Percentiles rank a stretch among this genome's conserved stretches.
phyloP scores from a whole-genome alignment of 2,329 filamentous ascomycete species.

The Thielaviopsis populi region DNA sequence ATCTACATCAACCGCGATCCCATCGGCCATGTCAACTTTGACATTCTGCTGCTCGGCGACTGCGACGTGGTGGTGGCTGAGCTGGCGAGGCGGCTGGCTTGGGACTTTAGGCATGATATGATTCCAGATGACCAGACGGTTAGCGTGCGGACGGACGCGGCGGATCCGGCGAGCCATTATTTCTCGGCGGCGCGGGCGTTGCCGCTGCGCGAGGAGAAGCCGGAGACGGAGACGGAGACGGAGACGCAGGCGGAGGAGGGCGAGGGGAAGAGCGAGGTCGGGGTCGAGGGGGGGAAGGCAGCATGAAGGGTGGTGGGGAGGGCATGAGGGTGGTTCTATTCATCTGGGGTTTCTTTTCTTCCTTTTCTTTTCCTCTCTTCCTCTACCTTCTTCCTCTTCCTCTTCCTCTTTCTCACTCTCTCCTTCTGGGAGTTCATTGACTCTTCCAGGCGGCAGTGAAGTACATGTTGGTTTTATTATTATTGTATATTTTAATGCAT shows the following conservation, averaged over 20 bases:
- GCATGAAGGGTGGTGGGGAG: not conserved
- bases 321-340: not conserved
- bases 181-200: conserved; percentile 24
- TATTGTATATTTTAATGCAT: not conserved
- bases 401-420: not conserved
- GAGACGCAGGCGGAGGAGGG: no score
- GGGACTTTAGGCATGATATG: conserved; percentile 73
- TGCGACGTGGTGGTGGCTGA: conserved; percentile 84
- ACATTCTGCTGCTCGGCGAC: conserved; percentile 90
- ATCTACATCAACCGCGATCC: conserved; percentile 80
- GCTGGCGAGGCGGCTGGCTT: conserved; percentile 65
- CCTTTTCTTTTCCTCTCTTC: not conserved
- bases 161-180: conserved; percentile 27
- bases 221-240: conserved; percentile 1
- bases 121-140: conserved; percentile 51
- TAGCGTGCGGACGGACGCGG: conserved; percentile 35
- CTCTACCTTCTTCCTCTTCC: not conserved
- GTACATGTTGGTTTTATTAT: not conserved
- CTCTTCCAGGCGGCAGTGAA: not conserved
- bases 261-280: no score
- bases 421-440: not conserved
- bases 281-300: not conserved
- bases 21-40: conserved; percentile 81
- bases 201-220: conserved; percentile 3
- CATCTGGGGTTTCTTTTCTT: not conserved